These are phyloP conservation scores for Casuarina equisetifolia DNA, from an alignment of 306 rosid genomes.

Conservation along the genomic window DNA sequence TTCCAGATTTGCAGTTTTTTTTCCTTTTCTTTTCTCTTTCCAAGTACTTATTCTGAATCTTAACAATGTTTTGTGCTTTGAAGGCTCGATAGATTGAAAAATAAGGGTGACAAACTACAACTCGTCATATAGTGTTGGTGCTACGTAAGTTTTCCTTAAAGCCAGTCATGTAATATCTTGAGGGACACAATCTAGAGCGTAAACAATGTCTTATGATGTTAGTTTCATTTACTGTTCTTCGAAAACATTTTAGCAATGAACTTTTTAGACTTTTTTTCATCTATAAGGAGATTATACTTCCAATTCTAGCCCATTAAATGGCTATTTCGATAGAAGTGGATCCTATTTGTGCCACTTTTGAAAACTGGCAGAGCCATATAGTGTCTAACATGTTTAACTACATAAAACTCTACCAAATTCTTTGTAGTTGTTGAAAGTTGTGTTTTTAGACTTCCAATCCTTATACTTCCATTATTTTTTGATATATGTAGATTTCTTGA, in stretches of 20 bases:
- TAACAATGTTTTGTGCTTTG: no score
- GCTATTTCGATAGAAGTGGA: background rate
- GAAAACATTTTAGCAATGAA: background rate
- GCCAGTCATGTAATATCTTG: no score
- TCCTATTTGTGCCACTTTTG: background rate
- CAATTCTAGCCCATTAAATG: background rate
- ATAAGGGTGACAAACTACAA: no score
- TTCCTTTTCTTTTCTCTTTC: no score
- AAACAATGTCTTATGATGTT: background rate
- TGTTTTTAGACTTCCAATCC: background rate
- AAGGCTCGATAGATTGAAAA: no score
- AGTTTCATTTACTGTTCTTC: background rate
- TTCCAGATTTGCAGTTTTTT: background rate
- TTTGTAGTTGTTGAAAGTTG: background rate
- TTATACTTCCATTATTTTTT: background rate
- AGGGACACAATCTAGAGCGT: background rate
- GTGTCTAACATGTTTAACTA: background rate
- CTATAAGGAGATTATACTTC: background rate
- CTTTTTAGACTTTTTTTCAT: background rate
- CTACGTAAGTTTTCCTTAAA: no score
- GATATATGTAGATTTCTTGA: background rate
- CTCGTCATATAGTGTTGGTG: no score
- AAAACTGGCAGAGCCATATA: no score
- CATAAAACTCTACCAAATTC: background rate
- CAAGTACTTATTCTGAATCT: no score